Evolutionary conservation across 306 rosid species (phyloP).

Genomic region (Abrus pulchellus): DNA sequence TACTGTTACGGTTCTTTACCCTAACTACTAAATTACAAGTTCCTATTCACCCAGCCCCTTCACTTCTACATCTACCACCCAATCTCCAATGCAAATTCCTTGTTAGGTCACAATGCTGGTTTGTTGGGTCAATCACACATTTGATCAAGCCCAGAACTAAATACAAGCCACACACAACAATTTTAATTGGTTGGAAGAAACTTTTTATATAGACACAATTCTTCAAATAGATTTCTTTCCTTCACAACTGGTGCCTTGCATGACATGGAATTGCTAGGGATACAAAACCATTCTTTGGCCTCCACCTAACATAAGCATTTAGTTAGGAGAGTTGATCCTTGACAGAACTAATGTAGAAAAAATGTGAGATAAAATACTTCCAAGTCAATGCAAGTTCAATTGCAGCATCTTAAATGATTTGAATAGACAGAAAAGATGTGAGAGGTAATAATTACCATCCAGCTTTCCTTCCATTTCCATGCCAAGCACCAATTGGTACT

Average conservation of each 20-base stretch:
- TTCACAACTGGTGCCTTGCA: not conserved
- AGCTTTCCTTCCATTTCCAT: conserved; percentile 97
- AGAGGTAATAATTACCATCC: conserved; percentile 72
- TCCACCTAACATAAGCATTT: conserved; percentile 35
- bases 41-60: not conserved
- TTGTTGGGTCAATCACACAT: not conserved
- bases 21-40: not conserved
- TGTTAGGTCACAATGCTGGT: not conserved
- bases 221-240: conserved; percentile 3
- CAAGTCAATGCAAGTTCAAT: conserved; percentile 24
- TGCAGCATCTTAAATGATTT: conserved; percentile 36
- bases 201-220: not conserved
- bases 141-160: conserved; percentile 11
- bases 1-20: not conserved
- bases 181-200: conserved; percentile 29
- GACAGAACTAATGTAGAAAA: conserved; percentile 20
- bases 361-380: conserved; percentile 21
- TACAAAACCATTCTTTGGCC: conserved; percentile 11
- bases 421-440: conserved; percentile 14
- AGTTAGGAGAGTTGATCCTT: conserved; percentile 28
- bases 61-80: not conserved
- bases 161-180: conserved; percentile 18
- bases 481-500: conserved; percentile 97
- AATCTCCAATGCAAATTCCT: not conserved
- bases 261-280: conserved; percentile 19